Evolutionary conservation across 768 basidiomycete species (phyloP).

Genomic region (Termitomyces bulborhizus): DNA sequence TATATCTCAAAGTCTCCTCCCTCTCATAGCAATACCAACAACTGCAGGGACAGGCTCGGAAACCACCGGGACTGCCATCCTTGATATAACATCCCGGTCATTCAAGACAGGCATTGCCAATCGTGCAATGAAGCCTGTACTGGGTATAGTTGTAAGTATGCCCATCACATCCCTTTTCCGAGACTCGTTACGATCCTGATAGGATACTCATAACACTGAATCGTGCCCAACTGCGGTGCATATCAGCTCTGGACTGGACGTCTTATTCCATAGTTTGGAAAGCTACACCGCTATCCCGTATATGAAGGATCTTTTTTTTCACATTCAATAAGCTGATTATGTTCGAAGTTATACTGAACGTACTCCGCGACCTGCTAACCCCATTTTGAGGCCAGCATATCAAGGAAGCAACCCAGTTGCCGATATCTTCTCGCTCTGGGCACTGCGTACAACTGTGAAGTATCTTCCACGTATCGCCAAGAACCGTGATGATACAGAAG

Average conservation of each 20-base stretch:
- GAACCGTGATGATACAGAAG: conserved; percentile 73
- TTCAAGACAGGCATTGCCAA: conserved; percentile 98
- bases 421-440: conserved; percentile 95
- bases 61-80: conserved; percentile 92
- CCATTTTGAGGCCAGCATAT: conserved; percentile 86
- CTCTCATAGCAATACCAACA: conserved; percentile 78
- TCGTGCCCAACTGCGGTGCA: conserved; percentile 89
- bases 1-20: conserved; percentile 65
- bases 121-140: conserved; percentile 82
- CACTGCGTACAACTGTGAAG: conserved; percentile 81
- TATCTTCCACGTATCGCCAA: conserved; percentile 84
- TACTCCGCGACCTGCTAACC: conserved; percentile 83
- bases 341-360: conserved; percentile 79
- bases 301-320: conserved; percentile 25
- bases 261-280: conserved; percentile 94
- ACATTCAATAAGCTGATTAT: not conserved
- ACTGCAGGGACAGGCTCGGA: conserved; percentile 88
- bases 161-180: not conserved
- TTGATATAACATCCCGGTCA: conserved; percentile 84
- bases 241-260: conserved; percentile 92
- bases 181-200: not conserved
- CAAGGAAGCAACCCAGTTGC: conserved; percentile 93
- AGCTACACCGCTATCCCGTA: conserved; percentile 93
- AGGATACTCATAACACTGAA: conserved; percentile 88
- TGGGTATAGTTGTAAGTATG: conserved; percentile 64